phyloP scores from a whole-genome alignment of 352 stramenopile genomes.

The Globisporangium paddicum region DNA sequence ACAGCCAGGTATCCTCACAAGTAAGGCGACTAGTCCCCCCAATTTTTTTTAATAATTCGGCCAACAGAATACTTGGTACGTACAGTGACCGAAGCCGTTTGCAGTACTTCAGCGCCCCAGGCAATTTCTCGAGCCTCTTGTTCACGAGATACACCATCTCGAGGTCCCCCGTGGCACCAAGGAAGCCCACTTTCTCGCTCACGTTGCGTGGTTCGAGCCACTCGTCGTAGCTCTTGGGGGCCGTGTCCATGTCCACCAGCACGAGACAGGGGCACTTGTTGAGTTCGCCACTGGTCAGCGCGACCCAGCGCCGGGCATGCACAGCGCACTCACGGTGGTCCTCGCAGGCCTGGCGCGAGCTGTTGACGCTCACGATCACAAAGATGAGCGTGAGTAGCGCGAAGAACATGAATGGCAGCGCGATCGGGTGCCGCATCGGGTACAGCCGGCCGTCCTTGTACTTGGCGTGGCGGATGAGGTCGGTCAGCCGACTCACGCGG shows the following conservation, averaged over 20 bases:
- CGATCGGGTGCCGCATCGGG: constrained; percentile 9
- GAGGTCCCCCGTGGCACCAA: constrained; percentile 22
- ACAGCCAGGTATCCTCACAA: not conserved
- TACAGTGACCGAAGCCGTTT: constrained; percentile 28
- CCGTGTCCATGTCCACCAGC: constrained; percentile 6
- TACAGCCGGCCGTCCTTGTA: constrained; percentile 3
- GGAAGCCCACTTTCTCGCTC: constrained; percentile 22
- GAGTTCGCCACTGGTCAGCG: constrained; percentile 2
- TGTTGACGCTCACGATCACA: constrained; percentile 14
- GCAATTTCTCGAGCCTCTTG: constrained; percentile 21
- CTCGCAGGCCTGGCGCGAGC: constrained; percentile 7
- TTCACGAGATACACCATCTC: constrained; percentile 31
- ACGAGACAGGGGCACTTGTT: constrained; percentile 13
- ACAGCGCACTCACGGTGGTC: constrained; percentile 4
- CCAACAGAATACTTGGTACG: too few species aligned
- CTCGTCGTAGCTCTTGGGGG: constrained; percentile 13
- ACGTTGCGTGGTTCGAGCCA: constrained; percentile 26
- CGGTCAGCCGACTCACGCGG: constrained; percentile 9
- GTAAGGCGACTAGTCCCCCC: too few species aligned
- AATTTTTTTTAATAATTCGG: too few species aligned
- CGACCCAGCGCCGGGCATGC: constrained; percentile 9
- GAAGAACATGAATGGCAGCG: constrained; percentile 9
- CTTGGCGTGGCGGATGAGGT: constrained; percentile 11
- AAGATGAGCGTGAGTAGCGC: constrained; percentile 6
- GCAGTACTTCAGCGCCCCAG: constrained; percentile 23